Percentiles rank a stretch among this genome's conserved stretches.
Conservation (phyloP, 1,284 basidiomycete genomes). For the Trichosporon sp. region DNA sequence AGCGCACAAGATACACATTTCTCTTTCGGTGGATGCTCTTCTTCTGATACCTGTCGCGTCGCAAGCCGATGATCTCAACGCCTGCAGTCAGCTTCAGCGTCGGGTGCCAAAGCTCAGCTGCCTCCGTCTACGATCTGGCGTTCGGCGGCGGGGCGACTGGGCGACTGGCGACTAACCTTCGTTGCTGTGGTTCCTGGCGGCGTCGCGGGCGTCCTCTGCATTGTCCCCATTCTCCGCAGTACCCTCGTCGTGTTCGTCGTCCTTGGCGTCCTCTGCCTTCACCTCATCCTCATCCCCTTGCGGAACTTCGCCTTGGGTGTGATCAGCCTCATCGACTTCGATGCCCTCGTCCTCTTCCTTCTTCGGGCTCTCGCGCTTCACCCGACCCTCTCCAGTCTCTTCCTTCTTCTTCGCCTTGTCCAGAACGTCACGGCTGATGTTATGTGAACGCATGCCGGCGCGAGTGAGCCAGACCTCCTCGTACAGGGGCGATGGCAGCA, state of each 20-base stretch:
- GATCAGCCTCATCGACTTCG: background rate
- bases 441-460: slow-evolving; percentile 27
- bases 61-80: slow-evolving; percentile 9
- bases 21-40: background rate
- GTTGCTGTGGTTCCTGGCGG: background rate
- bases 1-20: background rate
- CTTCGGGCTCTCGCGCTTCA: background rate
- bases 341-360: background rate
- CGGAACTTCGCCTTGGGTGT: background rate
- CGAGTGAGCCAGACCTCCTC: slow-evolving; percentile 36
- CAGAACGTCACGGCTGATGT: background rate
- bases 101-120: slow-evolving; percentile 3
- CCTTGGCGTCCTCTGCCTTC: background rate
- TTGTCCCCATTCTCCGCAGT: background rate
- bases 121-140: slow-evolving; percentile 11
- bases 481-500: slow-evolving; percentile 32
- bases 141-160: slow-evolving; percentile 6
- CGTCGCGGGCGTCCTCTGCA: background rate
- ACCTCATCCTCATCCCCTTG: background rate
- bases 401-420: background rate
- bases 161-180: background rate
- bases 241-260: background rate
- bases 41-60: slow-evolving; percentile 8
- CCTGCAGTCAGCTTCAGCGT: slow-evolving; percentile 8
- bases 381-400: background rate